A percentile compares a stretch with the other conserved stretches of the same genome.
Evolutionary conservation across 768 basidiomycete species (phyloP).

Genomic region (Candolleomyces eurysporus): DNA sequence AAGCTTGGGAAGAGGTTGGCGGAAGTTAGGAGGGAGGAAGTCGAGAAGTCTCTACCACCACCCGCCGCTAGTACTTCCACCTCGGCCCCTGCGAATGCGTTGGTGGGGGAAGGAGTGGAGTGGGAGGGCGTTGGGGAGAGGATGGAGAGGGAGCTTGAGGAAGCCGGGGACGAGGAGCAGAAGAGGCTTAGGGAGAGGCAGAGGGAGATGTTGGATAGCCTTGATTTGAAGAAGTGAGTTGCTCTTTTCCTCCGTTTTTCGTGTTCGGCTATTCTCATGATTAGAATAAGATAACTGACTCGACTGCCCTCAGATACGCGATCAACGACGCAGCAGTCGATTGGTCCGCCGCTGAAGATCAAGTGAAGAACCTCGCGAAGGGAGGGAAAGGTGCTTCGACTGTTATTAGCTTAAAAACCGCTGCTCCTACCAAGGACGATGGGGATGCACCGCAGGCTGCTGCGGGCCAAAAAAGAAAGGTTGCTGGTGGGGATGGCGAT

Average conservation of each 20-base stretch:
- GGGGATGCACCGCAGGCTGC: neutral
- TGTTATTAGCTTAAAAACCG: slow-evolving; percentile 73
- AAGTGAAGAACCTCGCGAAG: slow-evolving; percentile 50
- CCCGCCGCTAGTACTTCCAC: slow-evolving; percentile 4
- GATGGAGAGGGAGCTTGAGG: slow-evolving; percentile 69
- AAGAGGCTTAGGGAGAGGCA: slow-evolving; percentile 74
- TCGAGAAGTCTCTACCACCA: slow-evolving; percentile 31
- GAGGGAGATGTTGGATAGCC: slow-evolving; percentile 80
- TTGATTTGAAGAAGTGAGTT: slow-evolving; percentile 86
- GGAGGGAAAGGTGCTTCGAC: slow-evolving; percentile 54
- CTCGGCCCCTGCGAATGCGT: slow-evolving; percentile 18
- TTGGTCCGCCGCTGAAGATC: slow-evolving; percentile 73
- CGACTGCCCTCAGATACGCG: slow-evolving; percentile 50
- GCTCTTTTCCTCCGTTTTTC: slow-evolving; percentile 8
- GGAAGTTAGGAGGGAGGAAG: slow-evolving; percentile 76
- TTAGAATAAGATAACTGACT: slow-evolving; percentile 2
- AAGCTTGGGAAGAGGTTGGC: slow-evolving; percentile 76
- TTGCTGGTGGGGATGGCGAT: slow-evolving; percentile 27
- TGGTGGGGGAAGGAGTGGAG: neutral
- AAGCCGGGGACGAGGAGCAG: slow-evolving; percentile 72
- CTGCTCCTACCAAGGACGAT: slow-evolving; percentile 24
- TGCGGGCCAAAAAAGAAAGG: slow-evolving; percentile 57
- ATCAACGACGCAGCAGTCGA: slow-evolving; percentile 71
- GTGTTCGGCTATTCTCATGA: slow-evolving; percentile 10
- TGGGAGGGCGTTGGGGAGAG: slow-evolving; percentile 46